Evolutionary conservation across 1,284 basidiomycete species (phyloP).

Genomic region (Porodaedalea pini): DNA sequence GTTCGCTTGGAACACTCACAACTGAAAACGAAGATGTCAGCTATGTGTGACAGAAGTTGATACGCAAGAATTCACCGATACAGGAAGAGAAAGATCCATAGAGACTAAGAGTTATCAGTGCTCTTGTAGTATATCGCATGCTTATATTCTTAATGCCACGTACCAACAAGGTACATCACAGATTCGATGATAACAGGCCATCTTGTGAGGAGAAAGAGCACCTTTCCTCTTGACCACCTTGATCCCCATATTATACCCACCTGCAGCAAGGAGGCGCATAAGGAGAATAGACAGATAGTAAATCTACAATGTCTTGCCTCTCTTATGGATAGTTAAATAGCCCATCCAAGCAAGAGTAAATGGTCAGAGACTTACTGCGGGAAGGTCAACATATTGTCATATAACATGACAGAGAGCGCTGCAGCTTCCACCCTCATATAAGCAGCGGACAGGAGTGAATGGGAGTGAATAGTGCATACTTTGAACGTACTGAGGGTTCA

Average conservation of each 20-base stretch:
- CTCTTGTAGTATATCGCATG: not conserved
- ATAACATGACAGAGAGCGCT: conserved; percentile 3
- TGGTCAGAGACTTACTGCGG: conserved; percentile 2
- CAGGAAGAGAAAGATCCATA: not conserved
- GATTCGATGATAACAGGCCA: conserved; percentile 9
- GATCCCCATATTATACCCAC: not conserved
- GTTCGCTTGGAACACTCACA: not conserved
- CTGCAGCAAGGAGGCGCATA: not conserved
- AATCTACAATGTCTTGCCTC: not conserved
- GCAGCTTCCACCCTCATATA: not conserved
- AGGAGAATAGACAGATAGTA: not conserved
- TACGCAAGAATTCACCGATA: not conserved
- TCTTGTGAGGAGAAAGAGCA: conserved; percentile 5
- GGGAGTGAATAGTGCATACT: not conserved
- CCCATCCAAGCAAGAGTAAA: too few species aligned
- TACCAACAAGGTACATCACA: conserved; percentile 5
- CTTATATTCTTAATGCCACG: not conserved
- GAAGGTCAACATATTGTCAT: conserved; percentile 1
- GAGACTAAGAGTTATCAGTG: not conserved
- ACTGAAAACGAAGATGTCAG: not conserved
- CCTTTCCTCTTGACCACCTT: not conserved
- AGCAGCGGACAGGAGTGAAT: not conserved
- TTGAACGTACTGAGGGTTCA: not conserved
- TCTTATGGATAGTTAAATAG: not conserved
- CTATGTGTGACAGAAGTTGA: not conserved